A percentile compares a stretch with the other conserved stretches of the same genome.
These are phyloP conservation scores for Leccinum huronense DNA, from an alignment of 1,284 basidiomycete species.

Conservation along the genomic window DNA sequence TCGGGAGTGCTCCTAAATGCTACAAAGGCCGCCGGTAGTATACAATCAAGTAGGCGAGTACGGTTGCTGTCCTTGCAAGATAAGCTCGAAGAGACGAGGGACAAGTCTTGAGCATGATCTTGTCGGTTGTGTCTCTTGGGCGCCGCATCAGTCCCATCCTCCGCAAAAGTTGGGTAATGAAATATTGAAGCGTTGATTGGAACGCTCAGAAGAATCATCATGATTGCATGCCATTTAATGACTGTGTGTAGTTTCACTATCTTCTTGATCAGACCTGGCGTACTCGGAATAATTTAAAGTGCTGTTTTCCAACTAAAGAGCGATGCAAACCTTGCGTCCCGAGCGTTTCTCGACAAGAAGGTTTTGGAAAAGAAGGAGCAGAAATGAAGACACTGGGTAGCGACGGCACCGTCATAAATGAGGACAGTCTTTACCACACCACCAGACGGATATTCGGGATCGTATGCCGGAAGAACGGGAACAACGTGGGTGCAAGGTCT, in stretches of 20 bases:
- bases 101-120: constrained; percentile 95
- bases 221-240: constrained; percentile 81
- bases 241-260: constrained; percentile 54
- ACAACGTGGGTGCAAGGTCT: constrained; percentile 82
- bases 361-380: constrained; percentile 92
- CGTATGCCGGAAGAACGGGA: constrained; percentile 97
- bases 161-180: constrained; percentile 56
- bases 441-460: constrained; percentile 94
- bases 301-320: constrained; percentile 76
- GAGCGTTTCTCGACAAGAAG: constrained; percentile 88
- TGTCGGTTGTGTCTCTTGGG: constrained; percentile 87
- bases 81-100: constrained; percentile 75
- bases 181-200: constrained; percentile 76
- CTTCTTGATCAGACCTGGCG: constrained; percentile 49
- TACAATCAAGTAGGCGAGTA: constrained; percentile 72
- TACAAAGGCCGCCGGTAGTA: constrained; percentile 84
- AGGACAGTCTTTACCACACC: constrained; percentile 89
- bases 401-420: constrained; percentile 78
- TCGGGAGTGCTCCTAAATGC: constrained; percentile 81
- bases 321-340: constrained; percentile 80
- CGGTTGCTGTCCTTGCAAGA: constrained; percentile 80
- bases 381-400: constrained; percentile 69
- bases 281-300: constrained; percentile 52
- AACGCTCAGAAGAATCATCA: constrained; percentile 90
- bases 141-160: constrained; percentile 43